phyloP scores from a whole-genome alignment of 2,329 filamentous ascomycete genomes.

The Sporothrix variecibatus region DNA sequence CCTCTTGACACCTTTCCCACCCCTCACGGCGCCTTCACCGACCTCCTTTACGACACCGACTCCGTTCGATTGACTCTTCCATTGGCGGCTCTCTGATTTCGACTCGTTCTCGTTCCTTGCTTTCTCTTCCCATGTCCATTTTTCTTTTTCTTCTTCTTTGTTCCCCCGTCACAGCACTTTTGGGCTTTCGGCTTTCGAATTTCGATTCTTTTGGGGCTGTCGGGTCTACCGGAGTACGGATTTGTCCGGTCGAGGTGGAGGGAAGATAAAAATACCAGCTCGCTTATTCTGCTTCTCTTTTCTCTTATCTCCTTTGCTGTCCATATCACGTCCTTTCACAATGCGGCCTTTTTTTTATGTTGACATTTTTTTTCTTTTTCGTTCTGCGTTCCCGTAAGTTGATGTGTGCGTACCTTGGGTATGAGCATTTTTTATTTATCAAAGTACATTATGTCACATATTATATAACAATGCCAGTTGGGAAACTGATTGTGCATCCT shows the following conservation, averaged over 20 bases:
- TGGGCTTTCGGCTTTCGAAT: background rate
- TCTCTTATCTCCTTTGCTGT: background rate
- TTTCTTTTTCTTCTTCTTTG: background rate
- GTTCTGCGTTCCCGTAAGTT: background rate
- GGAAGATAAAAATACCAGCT: conserved; percentile 13
- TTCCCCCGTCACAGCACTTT: background rate
- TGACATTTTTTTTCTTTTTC: background rate
- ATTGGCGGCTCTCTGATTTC: background rate
- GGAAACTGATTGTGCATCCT: background rate
- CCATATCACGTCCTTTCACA: background rate
- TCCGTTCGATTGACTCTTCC: background rate
- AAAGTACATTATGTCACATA: conserved; percentile 18
- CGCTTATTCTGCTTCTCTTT: background rate
- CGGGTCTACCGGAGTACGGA: conserved; percentile 22
- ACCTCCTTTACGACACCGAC: background rate
- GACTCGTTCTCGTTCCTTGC: background rate
- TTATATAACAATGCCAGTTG: conserved; percentile 3
- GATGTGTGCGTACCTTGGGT: conserved; percentile 18
- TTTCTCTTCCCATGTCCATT: background rate
- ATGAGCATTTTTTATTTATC: conserved; percentile 21
- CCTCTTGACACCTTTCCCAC: background rate
- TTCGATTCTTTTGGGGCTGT: conserved; percentile 15
- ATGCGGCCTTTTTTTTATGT: conserved; percentile 9
- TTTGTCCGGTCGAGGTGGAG: conserved; percentile 19
- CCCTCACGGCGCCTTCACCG: background rate